Base-by-base conservation (phyloP, 2,329 filamentous ascomycete genomes). In the Colletotrichum tanaceti region DNA sequence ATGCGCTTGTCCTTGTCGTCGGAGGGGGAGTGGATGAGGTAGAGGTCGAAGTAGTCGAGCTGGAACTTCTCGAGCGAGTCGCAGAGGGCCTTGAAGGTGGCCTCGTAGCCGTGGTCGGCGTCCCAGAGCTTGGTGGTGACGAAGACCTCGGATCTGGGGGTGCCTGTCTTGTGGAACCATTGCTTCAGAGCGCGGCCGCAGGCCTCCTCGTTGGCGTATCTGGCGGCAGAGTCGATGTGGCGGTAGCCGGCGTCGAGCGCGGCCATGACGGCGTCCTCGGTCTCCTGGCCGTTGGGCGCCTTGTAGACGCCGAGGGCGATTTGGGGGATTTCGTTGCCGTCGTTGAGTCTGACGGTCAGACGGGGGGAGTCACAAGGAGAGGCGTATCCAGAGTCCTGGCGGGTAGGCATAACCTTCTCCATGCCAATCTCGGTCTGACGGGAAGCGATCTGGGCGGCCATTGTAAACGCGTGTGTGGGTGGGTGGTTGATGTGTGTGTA, bases 1-100 rank as follows among this genome's bases (percentile, higher is more conserved):
- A 77, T 90, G 82, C 86, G 88, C 84, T 92, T 92, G 79, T 85
- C 89, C 50, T 84, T 77, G 74, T 91, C 85, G 60, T 83, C 79
- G 67, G 83, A 87, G 22, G 90, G 91, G 90, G 89, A 93, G 77
- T 86, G 84, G 16, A 86, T 76, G 47, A 87, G 78, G 76, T 82
- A 86, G 46, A 87, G 76, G 72, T 87, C 85, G 52, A 87, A 77
- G 73, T 87, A 86, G 63, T 82, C 82, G 22, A 84, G 74, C 43
- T 79, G 75, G 71, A 86, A 78, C 55, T 80, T 81, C 72, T 82
- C 76, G 46, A 86, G 77, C 18, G 82, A 84, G 71, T 80, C 77
- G 58, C 83, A 75, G 53, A 85, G 65, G 11, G 81, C 83, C 75
- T 81, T 70, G 57, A 71, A 71, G 41, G 70, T 71, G 28, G 70